A percentile compares a stretch with the other conserved stretches of the same genome.
Evolutionary conservation across 1,284 basidiomycete genomes (phyloP).

Genomic region (Naganishia sp.): DNA sequence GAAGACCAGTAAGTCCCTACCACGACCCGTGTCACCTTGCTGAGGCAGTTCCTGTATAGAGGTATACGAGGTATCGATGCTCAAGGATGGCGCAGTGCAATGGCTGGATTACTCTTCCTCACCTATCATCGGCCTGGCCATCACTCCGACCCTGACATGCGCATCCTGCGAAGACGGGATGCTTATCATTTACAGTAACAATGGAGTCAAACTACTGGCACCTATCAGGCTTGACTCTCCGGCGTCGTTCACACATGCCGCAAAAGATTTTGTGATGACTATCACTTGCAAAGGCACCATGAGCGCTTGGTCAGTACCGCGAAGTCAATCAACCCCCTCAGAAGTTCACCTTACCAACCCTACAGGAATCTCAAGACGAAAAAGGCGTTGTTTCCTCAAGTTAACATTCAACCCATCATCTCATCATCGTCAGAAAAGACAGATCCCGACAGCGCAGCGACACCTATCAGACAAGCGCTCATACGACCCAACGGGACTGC

Average conservation of each 20-base stretch:
- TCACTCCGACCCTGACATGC: slow-evolving; percentile 54
- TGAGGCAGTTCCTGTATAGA: not conserved
- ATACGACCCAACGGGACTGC: slow-evolving; percentile 77
- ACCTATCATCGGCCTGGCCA: slow-evolving; percentile 66
- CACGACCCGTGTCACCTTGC: not conserved
- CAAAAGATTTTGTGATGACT: slow-evolving; percentile 66
- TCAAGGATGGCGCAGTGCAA: slow-evolving; percentile 63
- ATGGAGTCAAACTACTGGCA: slow-evolving; percentile 60
- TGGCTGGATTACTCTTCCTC: slow-evolving; percentile 86
- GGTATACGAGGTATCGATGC: slow-evolving; percentile 16
- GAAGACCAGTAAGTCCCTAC: slow-evolving; percentile 56
- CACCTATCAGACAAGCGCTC: slow-evolving; percentile 57
- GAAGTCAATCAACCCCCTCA: too few relatives aligned
- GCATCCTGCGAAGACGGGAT: not conserved
- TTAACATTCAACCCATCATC: slow-evolving; percentile 60
- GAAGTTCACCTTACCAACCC: not conserved
- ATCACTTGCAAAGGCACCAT: slow-evolving; percentile 71
- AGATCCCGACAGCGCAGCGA: not conserved
- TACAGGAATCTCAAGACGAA: slow-evolving; percentile 71
- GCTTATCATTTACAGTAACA: slow-evolving; percentile 52
- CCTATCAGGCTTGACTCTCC: slow-evolving; percentile 71
- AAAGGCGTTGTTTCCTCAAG: slow-evolving; percentile 64
- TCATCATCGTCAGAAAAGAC: not conserved
- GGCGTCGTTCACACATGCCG: slow-evolving; percentile 67
- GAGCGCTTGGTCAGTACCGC: slow-evolving; percentile 66